Base-by-base conservation (phyloP, 2,329 filamentous ascomycete species). In the Ophiocordyceps polyrhachis-furcata region DNA sequence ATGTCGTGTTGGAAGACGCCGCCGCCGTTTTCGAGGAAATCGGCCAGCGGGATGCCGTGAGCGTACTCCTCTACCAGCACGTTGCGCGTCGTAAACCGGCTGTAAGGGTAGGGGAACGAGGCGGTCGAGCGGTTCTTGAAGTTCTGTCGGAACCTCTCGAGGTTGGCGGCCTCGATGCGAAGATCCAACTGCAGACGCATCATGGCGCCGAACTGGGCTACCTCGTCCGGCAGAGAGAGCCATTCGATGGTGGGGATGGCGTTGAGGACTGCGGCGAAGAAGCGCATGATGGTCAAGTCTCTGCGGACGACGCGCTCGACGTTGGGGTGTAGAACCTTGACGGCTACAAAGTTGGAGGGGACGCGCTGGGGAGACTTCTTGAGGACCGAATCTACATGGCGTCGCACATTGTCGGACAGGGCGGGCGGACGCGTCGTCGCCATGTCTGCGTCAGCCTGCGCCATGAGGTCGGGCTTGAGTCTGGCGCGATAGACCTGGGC, bases 401-500 rank as follows among this genome's bases (percentile, higher is more conserved):
- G 86, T 49, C 74, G 73, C 41, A 95, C 76, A 51, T 81, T 81
- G 44, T 77, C 69, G 11, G 76, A 71, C 13, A 93, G 58, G 32
- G 76, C 79, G 5, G 49, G 49, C 12, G 48, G n/a, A 37, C 9
- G 42, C 6, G 51, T 45, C 11, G 51, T 48, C 5, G 69, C 66
- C 38, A 69, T 59, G 44, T 80, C 75, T 42, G 78, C 70, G 42
- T 71, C 68, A 31, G 74, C 73, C 0, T 76, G 73, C 1, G 70
- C 72, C 6, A 83, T 78, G 44, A 96, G 66, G 52, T 83, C 79
- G 0, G 83, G 74, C 56, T 87, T 93, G 41, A 98, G 65, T 60
- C 87, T 95, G 1, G 91, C 91, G 58, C 86, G 93, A 71, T 98
- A 98, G 3, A 96, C 91, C 60, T 98, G 91, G 0, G 91, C 91